phyloP scores from a whole-genome alignment of 2,329 filamentous ascomycete genomes.

The Geosmithia putterillii region DNA sequence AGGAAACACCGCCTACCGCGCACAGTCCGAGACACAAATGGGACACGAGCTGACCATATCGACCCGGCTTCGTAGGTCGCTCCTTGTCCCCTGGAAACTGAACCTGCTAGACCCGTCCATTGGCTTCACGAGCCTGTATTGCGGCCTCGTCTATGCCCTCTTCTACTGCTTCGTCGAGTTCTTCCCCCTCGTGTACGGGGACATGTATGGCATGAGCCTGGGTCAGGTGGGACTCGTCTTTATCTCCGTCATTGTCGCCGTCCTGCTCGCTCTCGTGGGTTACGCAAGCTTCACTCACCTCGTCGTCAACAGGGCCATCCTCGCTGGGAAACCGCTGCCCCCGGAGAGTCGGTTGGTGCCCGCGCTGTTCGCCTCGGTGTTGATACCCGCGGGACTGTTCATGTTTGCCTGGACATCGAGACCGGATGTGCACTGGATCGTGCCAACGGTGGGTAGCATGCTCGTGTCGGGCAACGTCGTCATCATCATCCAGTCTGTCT shows the following conservation, averaged over 20 bases:
- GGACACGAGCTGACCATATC: no score
- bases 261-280: slow-evolving; percentile 17
- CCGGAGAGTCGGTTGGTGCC: slow-evolving; percentile 13
- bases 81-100: slow-evolving; percentile 23
- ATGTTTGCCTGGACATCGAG: slow-evolving; percentile 22
- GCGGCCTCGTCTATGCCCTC: slow-evolving; percentile 24
- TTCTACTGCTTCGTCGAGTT: slow-evolving; percentile 35
- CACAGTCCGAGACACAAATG: slow-evolving; percentile 45
- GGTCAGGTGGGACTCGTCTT: slow-evolving; percentile 28
- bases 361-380: slow-evolving; percentile 20
- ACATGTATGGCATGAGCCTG: slow-evolving; percentile 28
- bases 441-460: slow-evolving; percentile 24
- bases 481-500: slow-evolving; percentile 12
- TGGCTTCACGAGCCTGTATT: slow-evolving; percentile 27
- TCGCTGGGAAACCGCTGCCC: neutral
- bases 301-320: slow-evolving; percentile 13
- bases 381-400: slow-evolving; percentile 23
- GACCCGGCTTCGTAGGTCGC: slow-evolving; percentile 31
- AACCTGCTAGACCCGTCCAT: slow-evolving; percentile 26
- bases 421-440: slow-evolving; percentile 12
- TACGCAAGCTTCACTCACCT: slow-evolving; percentile 9
- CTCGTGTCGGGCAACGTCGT: no score
- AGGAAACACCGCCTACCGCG: slow-evolving; percentile 30
- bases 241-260: slow-evolving; percentile 24
- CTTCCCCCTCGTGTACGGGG: slow-evolving; percentile 31